Evolutionary conservation across 306 rosid genomes (phyloP), one percentile per base, ranked within the genome.

Genomic region (Rubus idaeus): DNA sequence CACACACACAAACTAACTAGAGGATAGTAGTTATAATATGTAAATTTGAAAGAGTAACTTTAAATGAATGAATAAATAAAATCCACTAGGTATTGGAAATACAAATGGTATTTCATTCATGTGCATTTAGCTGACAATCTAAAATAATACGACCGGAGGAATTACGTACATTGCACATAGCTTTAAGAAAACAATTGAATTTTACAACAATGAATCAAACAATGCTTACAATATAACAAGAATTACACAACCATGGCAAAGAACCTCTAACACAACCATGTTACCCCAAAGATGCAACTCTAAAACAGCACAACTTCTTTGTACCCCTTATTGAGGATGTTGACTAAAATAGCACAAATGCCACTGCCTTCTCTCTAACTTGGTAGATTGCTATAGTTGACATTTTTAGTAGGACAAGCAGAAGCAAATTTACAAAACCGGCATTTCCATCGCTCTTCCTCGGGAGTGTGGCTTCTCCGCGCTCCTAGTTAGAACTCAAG

Each of bases 381-480:
- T 10, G 35, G 71, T 71, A 77, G 6, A 20, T 26, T 73, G 46
- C 75, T 70, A 68, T 81, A 26, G 37, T 82, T 70, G 12, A 62
- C 39, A 68, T 66, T 81, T 30, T 21, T 21, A 56, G 77, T 80
- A 5, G 93, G 90, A 79, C 98, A 90, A 10, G 42, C 68, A 0
- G 81, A 17, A 18, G 67, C 73, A 77, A 74, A 90, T 78, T 88
- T 90, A 77, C 97, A 94, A 78, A 49, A 78, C 57, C 78, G 67
- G 67, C 96, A 91, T 83, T 90, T 94, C 96, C 97, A 89, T 9
- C 91, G 90, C 81, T 94, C 98, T 30, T 90, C 96, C 72, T 80
- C 85, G 0, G 94, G 84, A 56, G 90, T 79, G 73, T 67, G 30
- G 95, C 85, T 84, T 90, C 98, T 85, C n/a, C 84, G 88, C 73